Conservation (phyloP, 306 rosid species). For the Trifolium pratense region DNA sequence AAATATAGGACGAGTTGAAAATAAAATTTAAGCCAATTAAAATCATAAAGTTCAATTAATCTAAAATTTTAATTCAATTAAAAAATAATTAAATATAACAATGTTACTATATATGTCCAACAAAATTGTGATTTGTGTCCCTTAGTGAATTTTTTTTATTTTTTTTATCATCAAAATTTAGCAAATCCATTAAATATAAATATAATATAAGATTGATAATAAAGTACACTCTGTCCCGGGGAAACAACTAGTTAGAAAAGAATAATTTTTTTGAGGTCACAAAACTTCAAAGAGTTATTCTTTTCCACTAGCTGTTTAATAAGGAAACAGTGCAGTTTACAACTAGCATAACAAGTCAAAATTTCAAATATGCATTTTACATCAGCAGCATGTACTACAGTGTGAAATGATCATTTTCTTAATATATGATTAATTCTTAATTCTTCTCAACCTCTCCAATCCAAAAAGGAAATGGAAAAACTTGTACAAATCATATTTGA, state of each 20-base stretch:
- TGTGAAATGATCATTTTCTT: slow-evolving; percentile 11
- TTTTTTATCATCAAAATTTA: no score
- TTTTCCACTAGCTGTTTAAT: slow-evolving; percentile 7
- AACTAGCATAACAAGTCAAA: slow-evolving; percentile 32
- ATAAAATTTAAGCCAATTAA: neutral
- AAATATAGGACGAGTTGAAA: neutral
- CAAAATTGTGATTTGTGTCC: neutral
- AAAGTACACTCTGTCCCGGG: neutral
- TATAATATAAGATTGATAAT: neutral
- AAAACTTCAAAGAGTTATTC: neutral
- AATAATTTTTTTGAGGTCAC: neutral
- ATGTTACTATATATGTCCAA: no score
- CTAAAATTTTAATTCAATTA: no score
- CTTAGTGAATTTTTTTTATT: no score
- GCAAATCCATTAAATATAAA: no score
- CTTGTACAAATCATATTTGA: slow-evolving; percentile 16
- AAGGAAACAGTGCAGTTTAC: slow-evolving; percentile 13
- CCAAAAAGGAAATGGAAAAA: neutral
- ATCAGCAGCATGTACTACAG: slow-evolving; percentile 45
- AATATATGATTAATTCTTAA: slow-evolving; percentile 13
- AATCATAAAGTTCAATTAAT: neutral
- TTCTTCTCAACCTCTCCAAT: slow-evolving; percentile 29
- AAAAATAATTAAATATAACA: no score
- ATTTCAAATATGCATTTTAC: slow-evolving; percentile 34
- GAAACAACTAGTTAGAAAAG: neutral